Percentiles rank a stretch among this genome's conserved stretches.
Evolutionary conservation across 225 moss, liverwort and hornwort species (phyloP).

Genomic region (Ulota crispa): DNA sequence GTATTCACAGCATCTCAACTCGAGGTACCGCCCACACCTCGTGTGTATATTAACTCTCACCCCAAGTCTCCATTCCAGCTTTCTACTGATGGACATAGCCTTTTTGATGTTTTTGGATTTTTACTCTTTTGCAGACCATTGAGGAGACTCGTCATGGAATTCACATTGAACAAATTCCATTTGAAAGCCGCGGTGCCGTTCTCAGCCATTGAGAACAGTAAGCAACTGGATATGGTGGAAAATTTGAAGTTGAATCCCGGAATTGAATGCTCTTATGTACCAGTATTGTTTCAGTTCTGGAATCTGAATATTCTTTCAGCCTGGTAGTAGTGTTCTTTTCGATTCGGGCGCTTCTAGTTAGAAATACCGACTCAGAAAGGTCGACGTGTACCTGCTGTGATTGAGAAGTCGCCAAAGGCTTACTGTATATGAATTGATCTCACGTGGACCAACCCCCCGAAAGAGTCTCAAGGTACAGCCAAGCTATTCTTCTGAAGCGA

Average conservation of each 20-base stretch:
- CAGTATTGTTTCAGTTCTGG: slow-evolving; percentile 13
- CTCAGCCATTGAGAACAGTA: slow-evolving; percentile 29
- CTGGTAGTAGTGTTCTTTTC: slow-evolving; percentile 8
- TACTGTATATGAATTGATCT: neutral
- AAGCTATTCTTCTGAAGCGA: neutral
- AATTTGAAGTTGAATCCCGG: neutral
- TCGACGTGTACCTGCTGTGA: neutral
- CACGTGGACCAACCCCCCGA: neutral
- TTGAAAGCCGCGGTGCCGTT: slow-evolving; percentile 19
- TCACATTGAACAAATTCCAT: slow-evolving; percentile 40
- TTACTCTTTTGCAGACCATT: slow-evolving; percentile 29
- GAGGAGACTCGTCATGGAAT: slow-evolving; percentile 37
- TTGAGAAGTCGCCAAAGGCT: neutral
- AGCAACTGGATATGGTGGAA: neutral
- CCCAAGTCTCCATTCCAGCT: neutral
- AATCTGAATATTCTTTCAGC: slow-evolving; percentile 18
- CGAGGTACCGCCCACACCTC: slow-evolving; percentile 38
- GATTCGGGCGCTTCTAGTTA: neutral
- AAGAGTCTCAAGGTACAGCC: neutral
- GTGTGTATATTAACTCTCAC: neutral
- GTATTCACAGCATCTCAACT: slow-evolving; percentile 58
- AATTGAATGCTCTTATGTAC: neutral
- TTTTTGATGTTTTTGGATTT: neutral
- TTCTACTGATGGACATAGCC: neutral
- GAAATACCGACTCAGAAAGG: neutral